phyloP scores from a whole-genome alignment of 352 stramenopile species.

The Phytophthora melonis region DNA sequence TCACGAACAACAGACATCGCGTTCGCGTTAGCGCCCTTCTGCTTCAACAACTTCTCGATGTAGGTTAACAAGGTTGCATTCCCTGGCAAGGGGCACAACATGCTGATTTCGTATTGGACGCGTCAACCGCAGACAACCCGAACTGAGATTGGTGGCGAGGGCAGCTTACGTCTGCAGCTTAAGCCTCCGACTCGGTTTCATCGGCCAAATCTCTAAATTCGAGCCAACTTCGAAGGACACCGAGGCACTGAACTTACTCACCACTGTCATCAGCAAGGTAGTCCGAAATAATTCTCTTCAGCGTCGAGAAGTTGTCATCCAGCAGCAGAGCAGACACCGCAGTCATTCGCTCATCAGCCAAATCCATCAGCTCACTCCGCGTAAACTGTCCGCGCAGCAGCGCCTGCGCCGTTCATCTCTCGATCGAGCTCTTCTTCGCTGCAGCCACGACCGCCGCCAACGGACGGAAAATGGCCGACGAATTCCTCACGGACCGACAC shows the following conservation, averaged over 20 bases:
- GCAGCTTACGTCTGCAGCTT: not conserved
- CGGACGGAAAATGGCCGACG: not conserved
- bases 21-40: not conserved
- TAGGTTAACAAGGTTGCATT: not conserved
- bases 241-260: not conserved
- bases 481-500: not conserved
- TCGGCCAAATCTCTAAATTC: not conserved
- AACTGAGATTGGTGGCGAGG: not conserved
- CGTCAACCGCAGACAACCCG: not conserved
- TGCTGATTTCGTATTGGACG: not conserved
- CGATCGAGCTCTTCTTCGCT: not conserved
- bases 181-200: no score
- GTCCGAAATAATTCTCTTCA: not conserved
- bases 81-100: constrained; percentile 3
- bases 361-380: constrained; percentile 1
- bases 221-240: not conserved
- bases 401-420: not conserved
- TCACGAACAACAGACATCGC: not conserved
- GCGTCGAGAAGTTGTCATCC: not conserved
- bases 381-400: constrained; percentile 11
- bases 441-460: not conserved
- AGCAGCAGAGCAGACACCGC: not conserved
- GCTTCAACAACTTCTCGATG: constrained; percentile 1
- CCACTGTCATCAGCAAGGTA: not conserved
- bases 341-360: not conserved